Evolutionary conservation across 192 early-diverging fungal genomes (phyloP).

Genomic region (Spizellomyces punctatus): DNA sequence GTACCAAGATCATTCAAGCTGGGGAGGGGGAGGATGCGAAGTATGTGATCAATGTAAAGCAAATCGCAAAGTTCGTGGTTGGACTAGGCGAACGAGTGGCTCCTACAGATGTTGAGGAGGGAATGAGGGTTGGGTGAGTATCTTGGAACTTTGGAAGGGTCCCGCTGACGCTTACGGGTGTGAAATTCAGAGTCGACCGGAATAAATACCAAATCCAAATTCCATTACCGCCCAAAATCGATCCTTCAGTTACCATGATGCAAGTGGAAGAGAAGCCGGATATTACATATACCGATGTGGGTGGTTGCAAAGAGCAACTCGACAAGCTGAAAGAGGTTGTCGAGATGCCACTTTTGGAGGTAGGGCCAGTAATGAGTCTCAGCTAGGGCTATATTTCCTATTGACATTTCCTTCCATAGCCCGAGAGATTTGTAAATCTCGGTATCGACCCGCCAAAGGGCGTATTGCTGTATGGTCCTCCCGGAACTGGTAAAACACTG

Average conservation of each 20-base stretch:
- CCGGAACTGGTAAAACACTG: slow-evolving; percentile 96
- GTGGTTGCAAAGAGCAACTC: slow-evolving; percentile 99
- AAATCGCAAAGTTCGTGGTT: slow-evolving; percentile 99
- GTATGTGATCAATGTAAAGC: slow-evolving; percentile 98
- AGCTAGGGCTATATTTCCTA: too few species aligned
- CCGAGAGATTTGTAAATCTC: slow-evolving; percentile 95
- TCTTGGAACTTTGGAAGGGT: not conserved
- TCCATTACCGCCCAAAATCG: slow-evolving; percentile 97
- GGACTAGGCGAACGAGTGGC: slow-evolving; percentile 94
- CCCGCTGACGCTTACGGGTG: not conserved
- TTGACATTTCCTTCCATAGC: slow-evolving; percentile 42
- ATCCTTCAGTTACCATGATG: slow-evolving; percentile 99
- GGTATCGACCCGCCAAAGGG: slow-evolving; percentile 99
- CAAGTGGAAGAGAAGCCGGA: slow-evolving; percentile 99
- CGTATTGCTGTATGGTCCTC: slow-evolving; percentile 89
- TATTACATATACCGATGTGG: slow-evolving; percentile 99
- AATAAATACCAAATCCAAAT: slow-evolving; percentile 99
- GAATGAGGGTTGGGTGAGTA: slow-evolving; percentile 92
- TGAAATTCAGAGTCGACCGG: slow-evolving; percentile 82
- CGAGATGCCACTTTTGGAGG: slow-evolving; percentile 89
- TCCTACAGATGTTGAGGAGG: slow-evolving; percentile 99
- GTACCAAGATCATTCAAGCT: slow-evolving; percentile 98
- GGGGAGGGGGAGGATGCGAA: slow-evolving; percentile 88
- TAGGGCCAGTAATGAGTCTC: slow-evolving; percentile 26
- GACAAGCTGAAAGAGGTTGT: slow-evolving; percentile 99